Evolutionary conservation across 345 rosid species (phyloP).

Genomic region (Barbarea vulgaris): DNA sequence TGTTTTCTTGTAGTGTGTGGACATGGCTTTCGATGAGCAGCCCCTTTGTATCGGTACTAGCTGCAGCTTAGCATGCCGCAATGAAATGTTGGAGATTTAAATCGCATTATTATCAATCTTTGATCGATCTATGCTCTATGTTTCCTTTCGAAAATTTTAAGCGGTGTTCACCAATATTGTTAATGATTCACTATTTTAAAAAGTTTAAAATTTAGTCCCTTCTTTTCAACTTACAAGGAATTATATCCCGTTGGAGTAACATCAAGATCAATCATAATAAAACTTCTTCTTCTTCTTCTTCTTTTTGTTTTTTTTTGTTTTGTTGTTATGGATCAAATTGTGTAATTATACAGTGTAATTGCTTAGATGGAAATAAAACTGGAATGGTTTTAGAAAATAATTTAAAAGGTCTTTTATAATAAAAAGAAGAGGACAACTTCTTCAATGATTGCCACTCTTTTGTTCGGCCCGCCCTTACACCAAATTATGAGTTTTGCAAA

Average conservation of each 20-base stretch:
- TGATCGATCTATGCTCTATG: background rate
- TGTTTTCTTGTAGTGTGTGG: background rate
- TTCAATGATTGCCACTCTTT: slow-evolving; percentile 66
- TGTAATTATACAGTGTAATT: slow-evolving; percentile 1
- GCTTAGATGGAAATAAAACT: slow-evolving; percentile 12
- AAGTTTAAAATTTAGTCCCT: background rate
- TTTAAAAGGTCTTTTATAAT: background rate
- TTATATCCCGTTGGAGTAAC: background rate
- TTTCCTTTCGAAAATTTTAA: too few species aligned
- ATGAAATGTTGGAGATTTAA: slow-evolving; percentile 4
- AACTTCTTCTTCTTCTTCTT: too few species aligned
- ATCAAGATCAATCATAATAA: too few species aligned
- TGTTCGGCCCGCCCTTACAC: slow-evolving; percentile 33
- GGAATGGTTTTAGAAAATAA: background rate
- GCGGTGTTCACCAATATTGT: background rate
- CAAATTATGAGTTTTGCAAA: slow-evolving; percentile 13
- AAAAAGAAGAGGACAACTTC: slow-evolving; percentile 35
- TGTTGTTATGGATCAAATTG: background rate
- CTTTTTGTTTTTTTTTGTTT: too few species aligned
- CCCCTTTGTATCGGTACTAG: background rate
- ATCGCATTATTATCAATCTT: background rate
- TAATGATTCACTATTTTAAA: background rate
- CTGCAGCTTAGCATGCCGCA: background rate
- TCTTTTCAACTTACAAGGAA: background rate
- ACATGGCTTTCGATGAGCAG: background rate